Evolutionary conservation across 1,284 basidiomycete species (phyloP), one percentile per base, ranked within the genome.

Genomic region (Inonotus hispidus): DNA sequence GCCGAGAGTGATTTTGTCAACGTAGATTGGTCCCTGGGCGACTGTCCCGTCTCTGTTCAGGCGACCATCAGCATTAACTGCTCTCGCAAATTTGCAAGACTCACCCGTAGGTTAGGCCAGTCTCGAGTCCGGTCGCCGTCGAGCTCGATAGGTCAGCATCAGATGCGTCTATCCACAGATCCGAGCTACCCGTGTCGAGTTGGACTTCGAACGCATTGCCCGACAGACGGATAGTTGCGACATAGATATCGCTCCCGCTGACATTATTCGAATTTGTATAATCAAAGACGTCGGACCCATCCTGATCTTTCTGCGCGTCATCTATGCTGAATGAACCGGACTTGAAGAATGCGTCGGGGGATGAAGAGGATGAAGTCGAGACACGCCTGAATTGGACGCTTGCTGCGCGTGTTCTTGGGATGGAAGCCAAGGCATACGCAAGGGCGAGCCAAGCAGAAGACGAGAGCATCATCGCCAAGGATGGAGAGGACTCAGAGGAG

Each of bases 111-210:
- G 56, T 55, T 35, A 64, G 37, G 11, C 59, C 59, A 1, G 63
- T 53, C 47, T 60, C 25, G 2, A 58, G 11, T 25, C 56, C 56
- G 1, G 63, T 64, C 11, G 60, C 19, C 49, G 47, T 58, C 8
- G 58, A 38, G 27, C 56, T 32, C 16, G 38, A 53, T 11, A 61
- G 21, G 16, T 58, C 54, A 32, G 41, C 32, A 1, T 50, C 56
- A 16, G 37, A 41, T 14, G 63, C 58, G 46, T 64, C 59, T 8
- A 64, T 53, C 63, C 63, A 64, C 35, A 64, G 45, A 43, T 64
- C 63, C 23, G 59, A 61, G 50, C 63, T 64, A 21, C 63, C 63
- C 25, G 63, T 64, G 25, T 64, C 63, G 41, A 64, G 56, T 39
- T 64, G 63, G 19, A 64, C 59, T 29, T 27, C 49, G 46, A 58